Conservation (phyloP, 2,329 filamentous ascomycete species). For the Helotiales sp. region DNA sequence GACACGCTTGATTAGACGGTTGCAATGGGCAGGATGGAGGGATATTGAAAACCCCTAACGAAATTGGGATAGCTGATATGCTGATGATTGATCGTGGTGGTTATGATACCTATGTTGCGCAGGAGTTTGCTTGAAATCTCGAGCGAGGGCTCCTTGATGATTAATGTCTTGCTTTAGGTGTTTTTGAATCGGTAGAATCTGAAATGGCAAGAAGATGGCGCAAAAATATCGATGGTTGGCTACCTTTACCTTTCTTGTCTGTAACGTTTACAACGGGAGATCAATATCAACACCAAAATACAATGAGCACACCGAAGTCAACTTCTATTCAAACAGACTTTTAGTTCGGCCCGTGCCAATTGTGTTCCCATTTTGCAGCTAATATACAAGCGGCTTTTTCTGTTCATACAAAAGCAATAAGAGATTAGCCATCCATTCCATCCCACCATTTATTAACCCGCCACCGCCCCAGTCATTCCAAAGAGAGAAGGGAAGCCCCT, state of each 20-base stretch:
- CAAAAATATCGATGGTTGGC: not conserved
- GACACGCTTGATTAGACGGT: not conserved
- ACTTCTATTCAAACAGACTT: not conserved
- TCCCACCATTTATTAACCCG: not conserved
- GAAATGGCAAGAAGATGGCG: not conserved
- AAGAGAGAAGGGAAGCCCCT: not conserved
- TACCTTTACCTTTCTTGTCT: not conserved
- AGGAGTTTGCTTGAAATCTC: not conserved
- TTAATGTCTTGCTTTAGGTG: conserved; percentile 1
- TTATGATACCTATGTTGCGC: not conserved
- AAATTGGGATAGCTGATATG: not conserved
- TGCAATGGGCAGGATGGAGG: not conserved
- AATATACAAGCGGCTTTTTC: conserved; percentile 6
- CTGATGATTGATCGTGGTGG: not conserved
- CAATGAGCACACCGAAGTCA: not conserved
- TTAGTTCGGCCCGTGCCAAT: not conserved
- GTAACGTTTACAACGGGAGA: not conserved
- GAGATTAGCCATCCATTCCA: not conserved
- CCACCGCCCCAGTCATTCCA: not conserved
- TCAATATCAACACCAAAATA: not conserved
- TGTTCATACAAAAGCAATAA: conserved; percentile 13
- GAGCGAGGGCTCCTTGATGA: not conserved
- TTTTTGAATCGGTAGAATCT: not conserved
- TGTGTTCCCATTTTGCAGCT: not conserved
- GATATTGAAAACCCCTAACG: not conserved